Conservation (phyloP, 768 basidiomycete genomes). For the Rhodotorula kratochvilovae region DNA sequence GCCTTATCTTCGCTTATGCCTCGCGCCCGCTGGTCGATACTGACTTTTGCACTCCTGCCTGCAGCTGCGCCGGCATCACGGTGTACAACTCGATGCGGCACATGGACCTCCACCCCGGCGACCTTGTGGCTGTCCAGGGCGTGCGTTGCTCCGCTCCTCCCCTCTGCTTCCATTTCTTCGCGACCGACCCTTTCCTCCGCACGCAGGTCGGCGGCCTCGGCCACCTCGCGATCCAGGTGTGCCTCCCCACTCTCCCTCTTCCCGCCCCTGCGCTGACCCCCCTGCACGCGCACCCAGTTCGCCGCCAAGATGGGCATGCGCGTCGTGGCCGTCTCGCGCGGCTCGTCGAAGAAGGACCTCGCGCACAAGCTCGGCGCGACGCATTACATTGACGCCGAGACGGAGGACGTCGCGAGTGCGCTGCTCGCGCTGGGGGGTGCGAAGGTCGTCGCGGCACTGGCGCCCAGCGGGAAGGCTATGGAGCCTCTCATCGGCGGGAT, state of each 20-base stretch:
- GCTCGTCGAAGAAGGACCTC: constrained; percentile 46
- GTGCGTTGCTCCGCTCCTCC: constrained; percentile 36
- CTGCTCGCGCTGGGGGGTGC: constrained; percentile 51
- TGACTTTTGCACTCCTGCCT: not conserved
- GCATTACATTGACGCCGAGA: constrained; percentile 48
- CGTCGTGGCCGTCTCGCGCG: constrained; percentile 48
- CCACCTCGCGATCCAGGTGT: constrained; percentile 46
- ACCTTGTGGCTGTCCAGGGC: constrained; percentile 51
- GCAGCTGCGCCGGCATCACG: constrained; percentile 46
- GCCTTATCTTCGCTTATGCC: constrained; percentile 8
- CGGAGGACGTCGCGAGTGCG: constrained; percentile 44
- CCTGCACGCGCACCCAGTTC: constrained; percentile 38
- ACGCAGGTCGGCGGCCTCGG: constrained; percentile 43
- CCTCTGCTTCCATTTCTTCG: not conserved
- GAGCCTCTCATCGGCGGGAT: constrained; percentile 32
- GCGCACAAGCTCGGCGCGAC: constrained; percentile 50
- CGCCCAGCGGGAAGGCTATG: constrained; percentile 31
- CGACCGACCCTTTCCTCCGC: not conserved
- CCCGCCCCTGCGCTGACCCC: too few relatives aligned
- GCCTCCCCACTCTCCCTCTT: too few relatives aligned
- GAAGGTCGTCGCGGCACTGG: constrained; percentile 45
- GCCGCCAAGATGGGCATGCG: constrained; percentile 49
- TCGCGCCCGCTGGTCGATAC: constrained; percentile 42
- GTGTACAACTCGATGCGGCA: constrained; percentile 47
- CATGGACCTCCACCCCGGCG: constrained; percentile 46